Conservation (phyloP, 2,329 filamentous ascomycete species). For the Fusarium devonianum region DNA sequence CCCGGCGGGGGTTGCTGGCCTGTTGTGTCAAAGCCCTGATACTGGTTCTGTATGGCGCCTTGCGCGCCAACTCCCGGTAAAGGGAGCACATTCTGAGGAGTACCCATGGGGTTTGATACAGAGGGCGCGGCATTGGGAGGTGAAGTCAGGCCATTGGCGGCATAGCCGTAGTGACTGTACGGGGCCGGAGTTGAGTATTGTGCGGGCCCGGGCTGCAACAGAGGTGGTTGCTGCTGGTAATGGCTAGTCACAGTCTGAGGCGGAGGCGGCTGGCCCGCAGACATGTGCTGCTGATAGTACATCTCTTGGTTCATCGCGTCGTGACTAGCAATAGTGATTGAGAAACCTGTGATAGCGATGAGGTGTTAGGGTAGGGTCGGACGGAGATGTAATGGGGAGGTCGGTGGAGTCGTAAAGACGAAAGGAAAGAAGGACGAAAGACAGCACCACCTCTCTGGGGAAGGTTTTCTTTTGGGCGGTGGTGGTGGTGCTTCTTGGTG, state of each 20-base stretch:
- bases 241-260: constrained; percentile 80
- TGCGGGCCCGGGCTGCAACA: constrained; percentile 74
- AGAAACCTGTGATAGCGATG: constrained; percentile 48
- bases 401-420: constrained; percentile 47
- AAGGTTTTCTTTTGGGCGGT: constrained; percentile 47
- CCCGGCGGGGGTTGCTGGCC: constrained; percentile 91
- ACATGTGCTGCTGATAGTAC: constrained; percentile 85
- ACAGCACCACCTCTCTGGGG: constrained; percentile 37
- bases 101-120: constrained; percentile 73
- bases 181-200: constrained; percentile 69
- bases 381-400: constrained; percentile 64
- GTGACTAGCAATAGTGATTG: constrained; percentile 45
- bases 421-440: constrained; percentile 42
- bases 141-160: constrained; percentile 78
- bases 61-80: constrained; percentile 67
- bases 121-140: constrained; percentile 73
- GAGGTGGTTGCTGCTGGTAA: constrained; percentile 79
- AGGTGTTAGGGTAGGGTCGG: constrained; percentile 67
- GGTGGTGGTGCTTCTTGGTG: constrained; percentile 41
- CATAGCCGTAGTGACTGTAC: constrained; percentile 76
- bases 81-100: constrained; percentile 68
- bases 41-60: constrained; percentile 61
- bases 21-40: constrained; percentile 77
- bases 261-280: constrained; percentile 75
- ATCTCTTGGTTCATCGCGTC: constrained; percentile 87